phyloP scores from a whole-genome alignment of 2,329 filamentous ascomycete genomes.

The Cordyceps farinosa region DNA sequence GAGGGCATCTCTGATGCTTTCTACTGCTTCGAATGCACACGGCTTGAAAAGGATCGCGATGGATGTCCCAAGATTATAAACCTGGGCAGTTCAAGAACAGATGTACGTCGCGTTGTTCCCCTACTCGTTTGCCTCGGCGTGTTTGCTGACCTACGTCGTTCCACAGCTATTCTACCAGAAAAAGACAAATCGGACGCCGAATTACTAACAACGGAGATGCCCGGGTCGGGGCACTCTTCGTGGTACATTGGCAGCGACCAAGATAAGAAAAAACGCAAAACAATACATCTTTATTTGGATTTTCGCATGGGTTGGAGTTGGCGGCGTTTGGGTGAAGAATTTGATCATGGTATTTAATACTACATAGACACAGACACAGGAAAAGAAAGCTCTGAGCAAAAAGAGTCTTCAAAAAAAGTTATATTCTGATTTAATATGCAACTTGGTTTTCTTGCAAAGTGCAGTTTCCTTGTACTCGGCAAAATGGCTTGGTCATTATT shows the following conservation, averaged over 20 bases:
- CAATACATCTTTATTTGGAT: constrained; percentile 4
- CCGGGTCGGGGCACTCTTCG: constrained; percentile 43
- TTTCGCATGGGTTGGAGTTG: constrained; percentile 15
- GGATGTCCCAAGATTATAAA: constrained; percentile 99
- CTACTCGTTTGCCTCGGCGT: neutral
- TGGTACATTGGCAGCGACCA: neutral
- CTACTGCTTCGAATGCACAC: constrained; percentile 98
- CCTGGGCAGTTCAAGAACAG: constrained; percentile 88
- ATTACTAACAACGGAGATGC: constrained; percentile 50
- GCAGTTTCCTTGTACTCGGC: neutral
- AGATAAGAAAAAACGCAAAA: constrained; percentile 13
- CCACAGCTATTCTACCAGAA: constrained; percentile 61
- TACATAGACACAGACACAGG: neutral
- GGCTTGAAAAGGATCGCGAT: constrained; percentile 93
- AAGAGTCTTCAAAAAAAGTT: neutral
- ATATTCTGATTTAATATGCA: constrained; percentile 12
- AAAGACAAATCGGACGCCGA: constrained; percentile 58
- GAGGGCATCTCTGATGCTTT: constrained; percentile 98
- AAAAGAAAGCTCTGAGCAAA: neutral
- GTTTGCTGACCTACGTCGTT: constrained; percentile 14
- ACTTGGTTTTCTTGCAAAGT: constrained; percentile 2
- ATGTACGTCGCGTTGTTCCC: constrained; percentile 53
- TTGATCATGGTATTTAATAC: neutral
- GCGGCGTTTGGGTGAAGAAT: constrained; percentile 13
- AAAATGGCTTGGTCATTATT: constrained; percentile 15